A percentile compares a stretch with the other conserved stretches of the same genome.
These are phyloP conservation scores for Pelargonium myrrhifolium DNA, from an alignment of 441 rosid species.

Conservation along the genomic window DNA sequence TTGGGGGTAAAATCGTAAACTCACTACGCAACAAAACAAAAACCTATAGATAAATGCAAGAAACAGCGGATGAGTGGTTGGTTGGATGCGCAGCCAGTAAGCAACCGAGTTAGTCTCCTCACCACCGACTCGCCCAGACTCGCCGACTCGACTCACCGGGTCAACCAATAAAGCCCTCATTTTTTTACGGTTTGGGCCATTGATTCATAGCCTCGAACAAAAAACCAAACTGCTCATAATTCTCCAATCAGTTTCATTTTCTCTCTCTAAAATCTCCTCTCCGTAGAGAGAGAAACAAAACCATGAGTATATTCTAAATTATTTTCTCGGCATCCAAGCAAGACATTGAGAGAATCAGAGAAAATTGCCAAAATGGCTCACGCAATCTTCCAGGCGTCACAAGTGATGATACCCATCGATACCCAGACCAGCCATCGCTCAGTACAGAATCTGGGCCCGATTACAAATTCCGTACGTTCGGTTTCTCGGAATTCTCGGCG, in stretches of 20 bases:
- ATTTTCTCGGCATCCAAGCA: conserved; percentile 3
- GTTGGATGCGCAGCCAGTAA: background rate
- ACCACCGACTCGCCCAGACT: background rate
- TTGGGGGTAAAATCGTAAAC: background rate
- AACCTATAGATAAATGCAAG: background rate
- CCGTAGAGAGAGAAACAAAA: background rate
- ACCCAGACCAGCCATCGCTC: background rate
- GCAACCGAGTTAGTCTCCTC: background rate
- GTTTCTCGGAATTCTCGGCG: background rate
- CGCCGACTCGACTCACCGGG: background rate
- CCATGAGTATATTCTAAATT: background rate
- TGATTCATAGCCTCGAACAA: background rate
- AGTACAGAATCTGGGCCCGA: background rate
- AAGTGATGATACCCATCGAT: background rate
- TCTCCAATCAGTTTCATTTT: background rate
- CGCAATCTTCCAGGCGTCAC: background rate
- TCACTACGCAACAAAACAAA: background rate
- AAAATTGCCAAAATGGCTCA: background rate
- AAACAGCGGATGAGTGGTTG: background rate
- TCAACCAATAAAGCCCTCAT: background rate
- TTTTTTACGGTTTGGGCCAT: background rate
- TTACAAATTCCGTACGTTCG: background rate
- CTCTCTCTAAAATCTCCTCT: background rate
- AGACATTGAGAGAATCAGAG: background rate
- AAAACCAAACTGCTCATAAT: background rate